Conservation (phyloP, 2,329 filamentous ascomycete species). For the Ascochyta pisi region DNA sequence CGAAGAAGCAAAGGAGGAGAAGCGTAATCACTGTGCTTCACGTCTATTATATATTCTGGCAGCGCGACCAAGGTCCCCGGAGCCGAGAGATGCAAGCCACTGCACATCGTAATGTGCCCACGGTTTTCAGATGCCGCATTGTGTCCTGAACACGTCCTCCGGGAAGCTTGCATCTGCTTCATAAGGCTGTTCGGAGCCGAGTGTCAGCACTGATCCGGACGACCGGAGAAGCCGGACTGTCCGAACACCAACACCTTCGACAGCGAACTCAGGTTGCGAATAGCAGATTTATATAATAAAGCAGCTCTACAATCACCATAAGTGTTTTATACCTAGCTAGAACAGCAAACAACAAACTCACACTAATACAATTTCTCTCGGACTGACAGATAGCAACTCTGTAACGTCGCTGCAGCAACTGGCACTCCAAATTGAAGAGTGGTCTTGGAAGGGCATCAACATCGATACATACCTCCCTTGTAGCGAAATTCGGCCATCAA, state of each 20-base stretch:
- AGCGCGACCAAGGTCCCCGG: background rate
- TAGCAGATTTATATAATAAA: background rate
- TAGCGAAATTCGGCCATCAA: background rate
- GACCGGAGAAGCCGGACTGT: constrained; percentile 2
- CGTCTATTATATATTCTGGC: background rate
- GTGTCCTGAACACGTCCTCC: background rate
- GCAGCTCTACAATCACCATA: too few relatives aligned
- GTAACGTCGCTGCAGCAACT: too few relatives aligned
- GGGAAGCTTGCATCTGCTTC: background rate
- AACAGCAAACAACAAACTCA: background rate
- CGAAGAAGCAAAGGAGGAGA: background rate
- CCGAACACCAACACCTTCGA: background rate
- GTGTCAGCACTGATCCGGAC: background rate
- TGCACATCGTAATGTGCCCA: background rate
- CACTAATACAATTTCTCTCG: background rate
- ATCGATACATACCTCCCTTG: too few relatives aligned
- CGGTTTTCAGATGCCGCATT: background rate
- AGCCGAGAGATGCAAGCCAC: background rate
- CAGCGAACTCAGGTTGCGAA: background rate
- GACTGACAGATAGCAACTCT: background rate
- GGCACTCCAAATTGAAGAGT: too few relatives aligned
- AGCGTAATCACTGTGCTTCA: background rate
- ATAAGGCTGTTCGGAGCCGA: constrained; percentile 4
- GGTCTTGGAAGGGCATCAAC: too few relatives aligned
- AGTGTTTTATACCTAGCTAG: background rate